Evolutionary conservation across 257 asterid genomes (phyloP).

Genomic region (Echium plantagineum): DNA sequence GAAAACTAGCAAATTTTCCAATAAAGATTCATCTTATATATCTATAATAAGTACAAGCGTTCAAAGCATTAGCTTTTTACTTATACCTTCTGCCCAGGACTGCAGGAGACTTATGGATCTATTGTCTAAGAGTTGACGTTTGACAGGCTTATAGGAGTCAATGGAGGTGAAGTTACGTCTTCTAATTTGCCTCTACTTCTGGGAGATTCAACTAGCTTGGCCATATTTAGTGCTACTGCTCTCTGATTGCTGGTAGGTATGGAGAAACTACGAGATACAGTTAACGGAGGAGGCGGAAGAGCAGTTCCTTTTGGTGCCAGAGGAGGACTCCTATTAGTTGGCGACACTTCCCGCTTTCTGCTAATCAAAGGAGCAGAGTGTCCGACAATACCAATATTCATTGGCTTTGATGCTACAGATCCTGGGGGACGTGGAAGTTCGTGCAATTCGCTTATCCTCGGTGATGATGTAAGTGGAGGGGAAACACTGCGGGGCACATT

Average conservation of each 20-base stretch:
- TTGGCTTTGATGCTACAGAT: conserved; percentile 41
- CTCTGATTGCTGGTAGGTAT: conserved; percentile 60
- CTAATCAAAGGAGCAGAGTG: conserved; percentile 71
- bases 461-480: conserved; percentile 47
- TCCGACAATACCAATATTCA: conserved; percentile 39
- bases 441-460: conserved; percentile 74
- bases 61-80: conserved; percentile 3
- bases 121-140: conserved; percentile 33
- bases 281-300: conserved; percentile 63
- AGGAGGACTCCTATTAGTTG: conserved; percentile 39
- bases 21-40: not conserved
- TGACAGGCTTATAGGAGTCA: conserved; percentile 63
- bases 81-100: conserved; percentile 59
- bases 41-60: not conserved
- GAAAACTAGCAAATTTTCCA: too few species aligned
- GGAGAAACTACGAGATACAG: conserved; percentile 75
- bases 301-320: conserved; percentile 42
- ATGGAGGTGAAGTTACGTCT: conserved; percentile 62
- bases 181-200: conserved; percentile 32
- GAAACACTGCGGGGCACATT: conserved; percentile 43
- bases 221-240: conserved; percentile 30
- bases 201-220: conserved; percentile 49
- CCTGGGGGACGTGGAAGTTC: conserved; percentile 98
- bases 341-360: conserved; percentile 53
- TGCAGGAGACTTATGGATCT: conserved; percentile 16